phyloP scores from a whole-genome alignment of 345 rosid genomes.

The Nephelium lappaceum region DNA sequence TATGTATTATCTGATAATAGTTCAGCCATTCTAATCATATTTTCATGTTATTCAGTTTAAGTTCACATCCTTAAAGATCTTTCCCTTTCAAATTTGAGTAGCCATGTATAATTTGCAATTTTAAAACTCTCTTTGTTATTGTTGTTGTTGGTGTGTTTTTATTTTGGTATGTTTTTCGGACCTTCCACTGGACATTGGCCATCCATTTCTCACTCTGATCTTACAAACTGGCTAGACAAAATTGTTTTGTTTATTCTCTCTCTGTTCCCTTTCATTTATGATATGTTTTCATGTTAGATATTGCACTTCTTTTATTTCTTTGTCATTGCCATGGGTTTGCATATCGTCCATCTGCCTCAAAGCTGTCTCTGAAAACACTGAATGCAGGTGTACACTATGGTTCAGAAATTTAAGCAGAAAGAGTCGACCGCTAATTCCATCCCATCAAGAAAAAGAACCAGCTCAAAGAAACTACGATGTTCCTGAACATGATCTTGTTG shows the following conservation, averaged over 20 bases:
- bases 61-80: not conserved
- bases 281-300: not conserved
- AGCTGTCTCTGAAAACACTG: not conserved
- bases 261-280: not conserved
- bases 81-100: too few relatives aligned
- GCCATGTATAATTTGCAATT: too few relatives aligned
- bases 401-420: conserved; percentile 56
- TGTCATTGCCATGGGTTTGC: not conserved
- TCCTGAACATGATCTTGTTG: conserved; percentile 3
- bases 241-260: too few relatives aligned
- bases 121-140: too few relatives aligned
- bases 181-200: too few relatives aligned
- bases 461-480: conserved; percentile 23
- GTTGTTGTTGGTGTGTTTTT: too few relatives aligned
- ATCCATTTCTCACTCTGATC: too few relatives aligned
- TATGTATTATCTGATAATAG: too few relatives aligned
- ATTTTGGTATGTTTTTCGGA: too few relatives aligned
- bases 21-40: too few relatives aligned
- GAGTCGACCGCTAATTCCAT: conserved; percentile 17
- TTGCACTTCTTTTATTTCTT: not conserved
- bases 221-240: too few relatives aligned
- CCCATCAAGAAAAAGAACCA: conserved; percentile 26
- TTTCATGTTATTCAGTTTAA: too few relatives aligned
- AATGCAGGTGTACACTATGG: conserved; percentile 61
- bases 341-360: not conserved